Conservation (phyloP, 768 basidiomycete genomes). For the Boletus insuetus region DNA sequence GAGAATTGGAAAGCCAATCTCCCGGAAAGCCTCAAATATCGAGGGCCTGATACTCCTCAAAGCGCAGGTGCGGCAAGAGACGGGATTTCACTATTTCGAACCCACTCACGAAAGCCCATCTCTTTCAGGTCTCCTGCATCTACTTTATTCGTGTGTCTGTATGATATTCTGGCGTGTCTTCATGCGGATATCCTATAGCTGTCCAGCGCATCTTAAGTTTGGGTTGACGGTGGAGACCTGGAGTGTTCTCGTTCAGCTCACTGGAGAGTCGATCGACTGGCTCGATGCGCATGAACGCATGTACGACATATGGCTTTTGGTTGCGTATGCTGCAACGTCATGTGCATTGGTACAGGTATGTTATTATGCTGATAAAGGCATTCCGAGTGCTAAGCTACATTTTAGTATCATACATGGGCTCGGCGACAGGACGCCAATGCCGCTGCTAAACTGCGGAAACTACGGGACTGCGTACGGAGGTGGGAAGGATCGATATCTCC, state of each 20-base stretch:
- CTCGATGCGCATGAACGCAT: conserved; percentile 73
- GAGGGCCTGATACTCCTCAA: conserved; percentile 62
- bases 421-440: conserved; percentile 76
- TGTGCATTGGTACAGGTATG: conserved; percentile 88
- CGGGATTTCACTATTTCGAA: not conserved
- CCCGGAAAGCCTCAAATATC: conserved; percentile 75
- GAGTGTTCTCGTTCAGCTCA: conserved; percentile 67
- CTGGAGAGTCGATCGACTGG: conserved; percentile 87
- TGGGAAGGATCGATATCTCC: conserved; percentile 88
- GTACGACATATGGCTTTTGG: conserved; percentile 85
- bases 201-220: conserved; percentile 88
- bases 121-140: conserved; percentile 73
- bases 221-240: conserved; percentile 77
- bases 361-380: conserved; percentile 2
- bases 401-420: conserved; percentile 91
- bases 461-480: conserved; percentile 79
- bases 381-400: conserved; percentile 9
- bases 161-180: conserved; percentile 99
- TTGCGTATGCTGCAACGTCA: conserved; percentile 84
- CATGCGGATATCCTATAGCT: conserved; percentile 94
- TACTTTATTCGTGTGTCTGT: conserved; percentile 84
- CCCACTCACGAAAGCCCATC: conserved; percentile 1
- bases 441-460: conserved; percentile 66
- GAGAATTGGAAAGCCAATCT: conserved; percentile 77
- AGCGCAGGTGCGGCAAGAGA: conserved; percentile 55